Conservation (phyloP, 1,139 yeast genomes). For the Nakaseomyces kungkrabaensis region DNA sequence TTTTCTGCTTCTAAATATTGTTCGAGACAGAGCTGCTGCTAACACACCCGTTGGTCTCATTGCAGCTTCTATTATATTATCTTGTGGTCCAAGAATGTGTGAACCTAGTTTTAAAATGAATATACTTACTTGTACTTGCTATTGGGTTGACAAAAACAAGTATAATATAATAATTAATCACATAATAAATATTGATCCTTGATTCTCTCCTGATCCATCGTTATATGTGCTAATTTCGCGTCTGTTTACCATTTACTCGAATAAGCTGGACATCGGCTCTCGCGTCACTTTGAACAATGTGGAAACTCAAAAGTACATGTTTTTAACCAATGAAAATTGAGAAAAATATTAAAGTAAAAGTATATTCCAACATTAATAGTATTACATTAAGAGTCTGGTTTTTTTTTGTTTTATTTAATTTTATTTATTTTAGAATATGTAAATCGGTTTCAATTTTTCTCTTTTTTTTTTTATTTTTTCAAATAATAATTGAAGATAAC, state of each 20-base stretch:
- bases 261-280: neutral
- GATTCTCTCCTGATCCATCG: neutral
- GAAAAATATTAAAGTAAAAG: neutral
- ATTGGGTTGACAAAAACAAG: too few relatives aligned
- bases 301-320: too few relatives aligned
- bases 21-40: neutral
- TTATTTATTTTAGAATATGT: neutral
- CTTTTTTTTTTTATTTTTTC: neutral
- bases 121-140: too few relatives aligned
- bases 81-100: too few relatives aligned
- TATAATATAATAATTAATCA: too few relatives aligned
- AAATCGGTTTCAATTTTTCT: neutral
- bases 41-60: neutral
- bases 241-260: neutral
- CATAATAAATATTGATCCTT: neutral
- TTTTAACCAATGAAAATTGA: neutral
- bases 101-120: too few relatives aligned
- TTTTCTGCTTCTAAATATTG: conserved; percentile 6
- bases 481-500: neutral
- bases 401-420: too few relatives aligned
- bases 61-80: too few relatives aligned
- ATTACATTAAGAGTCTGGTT: neutral
- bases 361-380: neutral
- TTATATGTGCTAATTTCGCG: neutral
- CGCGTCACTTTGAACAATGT: neutral